Evolutionary conservation across 345 rosid species (phyloP), one percentile per base, ranked within the genome.

Genomic region (Orychophragmus violaceus): DNA sequence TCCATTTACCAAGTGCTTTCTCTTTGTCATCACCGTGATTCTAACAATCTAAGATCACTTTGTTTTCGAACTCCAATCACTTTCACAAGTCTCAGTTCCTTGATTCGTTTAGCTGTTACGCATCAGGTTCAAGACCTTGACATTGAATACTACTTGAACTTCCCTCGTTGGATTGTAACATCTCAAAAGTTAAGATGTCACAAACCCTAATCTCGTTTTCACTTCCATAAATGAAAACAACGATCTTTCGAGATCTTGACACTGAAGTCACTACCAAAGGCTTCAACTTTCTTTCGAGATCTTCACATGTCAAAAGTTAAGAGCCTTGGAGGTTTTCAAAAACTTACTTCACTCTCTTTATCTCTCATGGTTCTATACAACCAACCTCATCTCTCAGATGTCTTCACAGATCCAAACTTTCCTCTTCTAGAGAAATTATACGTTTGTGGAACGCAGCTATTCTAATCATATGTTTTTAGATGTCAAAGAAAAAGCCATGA

Each of bases 101-200:
- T 92, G 78, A 81, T 92, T 53, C 95, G 95, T 9, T 65, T 80
- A 35, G 98, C 96, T 37, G 62, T 92, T 12, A 68, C 90, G 37
- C 83, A 78, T 6, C 81, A 83, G n/a, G 96, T 89, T 17, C 84
- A 75, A 11, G 12, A 35, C 12, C 39, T 11, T 35, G 42, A 36
- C 42, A 36, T 3, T 36, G 14, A 36, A 36, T 8, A 75, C 83
- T 49, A 92, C 98, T 89, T 68, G 3, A 89, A 87, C 52, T 78
- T 92, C 71, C 98, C 98, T 10, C 77, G 93, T 7, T 77, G 85
- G 14, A 81, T 85, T 12, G 72, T 86, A 0, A 64, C 75, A 0
- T 87, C 90, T 51, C 88, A 83, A 13, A 59, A 83, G 6, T 32
- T 87, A n/a, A n/a, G n/a, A n/a, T n/a, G n/a, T n/a, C n/a, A n/a